These are phyloP conservation scores for Calonectria crousiana DNA, from an alignment of 2,329 filamentous ascomycete species.

Conservation along the genomic window DNA sequence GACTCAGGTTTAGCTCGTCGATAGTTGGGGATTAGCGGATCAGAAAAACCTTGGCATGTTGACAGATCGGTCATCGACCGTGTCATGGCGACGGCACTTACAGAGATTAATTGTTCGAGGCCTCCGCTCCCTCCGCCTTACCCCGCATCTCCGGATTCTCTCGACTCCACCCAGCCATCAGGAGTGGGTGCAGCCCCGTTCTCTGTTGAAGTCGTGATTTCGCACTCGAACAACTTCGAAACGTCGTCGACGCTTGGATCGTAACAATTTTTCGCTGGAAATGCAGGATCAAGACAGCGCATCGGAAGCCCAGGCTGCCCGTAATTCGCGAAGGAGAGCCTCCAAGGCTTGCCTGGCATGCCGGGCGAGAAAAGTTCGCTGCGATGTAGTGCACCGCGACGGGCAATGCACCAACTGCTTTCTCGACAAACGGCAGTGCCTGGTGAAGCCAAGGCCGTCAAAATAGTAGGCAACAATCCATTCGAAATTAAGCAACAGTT, in stretches of 20 bases:
- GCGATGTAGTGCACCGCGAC: constrained; percentile 26
- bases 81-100: constrained; percentile 6
- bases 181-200: constrained; percentile 2
- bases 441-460: constrained; percentile 24
- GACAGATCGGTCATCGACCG: not conserved
- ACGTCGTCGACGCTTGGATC: not conserved
- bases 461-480: constrained; percentile 19
- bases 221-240: not conserved
- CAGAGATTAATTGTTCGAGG: constrained; percentile 1
- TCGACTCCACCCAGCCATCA: not conserved
- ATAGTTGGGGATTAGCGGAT: not conserved
- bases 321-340: constrained; percentile 18
- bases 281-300: constrained; percentile 11
- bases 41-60: not conserved
- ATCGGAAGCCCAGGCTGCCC: not conserved
- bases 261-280: not conserved
- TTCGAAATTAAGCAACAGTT: not conserved
- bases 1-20: not conserved
- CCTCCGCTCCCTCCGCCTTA: constrained; percentile 4
- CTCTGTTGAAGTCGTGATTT: not conserved
- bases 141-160: constrained; percentile 10
- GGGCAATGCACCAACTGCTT: constrained; percentile 29
- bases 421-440: constrained; percentile 27
- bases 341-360: constrained; percentile 28
- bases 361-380: constrained; percentile 27